phyloP scores from a whole-genome alignment of 2,329 filamentous ascomycete species.

The Talaromyces verruculosus region DNA sequence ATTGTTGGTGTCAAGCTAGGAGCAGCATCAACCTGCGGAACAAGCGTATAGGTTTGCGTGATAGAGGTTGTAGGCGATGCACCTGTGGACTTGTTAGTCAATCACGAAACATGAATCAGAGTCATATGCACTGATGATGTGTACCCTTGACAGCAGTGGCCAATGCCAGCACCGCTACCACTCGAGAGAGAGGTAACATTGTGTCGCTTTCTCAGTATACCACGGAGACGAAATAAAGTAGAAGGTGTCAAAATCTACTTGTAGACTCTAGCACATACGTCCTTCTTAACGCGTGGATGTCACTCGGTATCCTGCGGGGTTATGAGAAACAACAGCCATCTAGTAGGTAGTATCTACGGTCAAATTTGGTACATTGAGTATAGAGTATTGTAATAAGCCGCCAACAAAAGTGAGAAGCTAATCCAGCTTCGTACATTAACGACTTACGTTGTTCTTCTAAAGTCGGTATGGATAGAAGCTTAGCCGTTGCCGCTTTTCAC shows the following conservation, averaged over 20 bases:
- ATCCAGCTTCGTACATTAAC: background rate
- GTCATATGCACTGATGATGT: constrained; percentile 40
- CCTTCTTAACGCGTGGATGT: background rate
- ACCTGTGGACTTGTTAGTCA: background rate
- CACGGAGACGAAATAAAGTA: background rate
- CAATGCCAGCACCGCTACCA: background rate
- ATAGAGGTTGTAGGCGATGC: constrained; percentile 4
- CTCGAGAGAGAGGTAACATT: background rate
- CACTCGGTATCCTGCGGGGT: background rate
- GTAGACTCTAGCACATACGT: background rate
- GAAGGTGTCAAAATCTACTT: background rate
- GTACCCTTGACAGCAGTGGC: too few species aligned
- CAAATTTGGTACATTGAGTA: background rate
- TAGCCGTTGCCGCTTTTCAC: background rate
- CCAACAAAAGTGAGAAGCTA: background rate
- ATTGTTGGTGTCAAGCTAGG: background rate
- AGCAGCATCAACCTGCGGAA: constrained; percentile 2
- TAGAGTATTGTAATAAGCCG: background rate
- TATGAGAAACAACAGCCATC: background rate
- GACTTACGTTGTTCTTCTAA: background rate
- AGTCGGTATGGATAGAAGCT: background rate
- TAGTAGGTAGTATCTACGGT: background rate
- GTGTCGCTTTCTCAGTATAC: background rate
- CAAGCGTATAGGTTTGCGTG: background rate
- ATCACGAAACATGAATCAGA: background rate